Percentiles rank a stretch among this genome's conserved stretches.
phyloP scores from a whole-genome alignment of 179 eudicot genomes.

The Heliamphora pulchella region DNA sequence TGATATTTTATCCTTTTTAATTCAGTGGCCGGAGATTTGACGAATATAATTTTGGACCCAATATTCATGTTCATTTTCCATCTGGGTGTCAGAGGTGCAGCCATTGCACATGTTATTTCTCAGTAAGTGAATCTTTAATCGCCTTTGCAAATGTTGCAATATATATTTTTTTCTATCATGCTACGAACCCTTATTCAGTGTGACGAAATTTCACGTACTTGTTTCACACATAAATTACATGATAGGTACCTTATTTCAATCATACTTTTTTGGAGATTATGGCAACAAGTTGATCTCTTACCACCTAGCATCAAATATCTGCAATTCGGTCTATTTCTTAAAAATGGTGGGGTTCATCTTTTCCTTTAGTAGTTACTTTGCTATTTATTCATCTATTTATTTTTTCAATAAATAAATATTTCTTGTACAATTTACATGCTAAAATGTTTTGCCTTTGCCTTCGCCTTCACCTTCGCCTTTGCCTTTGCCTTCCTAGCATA shows the following conservation, averaged over 20 bases:
- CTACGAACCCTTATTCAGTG: neutral
- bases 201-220: neutral
- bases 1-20: neutral
- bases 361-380: neutral
- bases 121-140: conserved; percentile 27
- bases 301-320: conserved; percentile 51
- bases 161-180: neutral
- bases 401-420: neutral
- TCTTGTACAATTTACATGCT: neutral
- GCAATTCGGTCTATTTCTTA: conserved; percentile 59
- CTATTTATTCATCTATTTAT: neutral
- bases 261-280: conserved; percentile 59
- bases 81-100: conserved; percentile 38
- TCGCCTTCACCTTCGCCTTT: neutral
- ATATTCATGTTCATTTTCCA: conserved; percentile 29
- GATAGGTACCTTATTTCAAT: conserved; percentile 58
- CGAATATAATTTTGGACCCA: conserved; percentile 35
- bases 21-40: conserved; percentile 32
- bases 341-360: conserved; percentile 40
- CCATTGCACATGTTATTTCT: conserved; percentile 42
- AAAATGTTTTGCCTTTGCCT: neutral
- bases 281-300: conserved; percentile 55
- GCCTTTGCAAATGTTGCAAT: neutral
- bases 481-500: neutral
- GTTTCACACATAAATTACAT: conserved; percentile 1